phyloP scores from a whole-genome alignment of 2,329 filamentous ascomycete species.

The Apiospora phragmitis region DNA sequence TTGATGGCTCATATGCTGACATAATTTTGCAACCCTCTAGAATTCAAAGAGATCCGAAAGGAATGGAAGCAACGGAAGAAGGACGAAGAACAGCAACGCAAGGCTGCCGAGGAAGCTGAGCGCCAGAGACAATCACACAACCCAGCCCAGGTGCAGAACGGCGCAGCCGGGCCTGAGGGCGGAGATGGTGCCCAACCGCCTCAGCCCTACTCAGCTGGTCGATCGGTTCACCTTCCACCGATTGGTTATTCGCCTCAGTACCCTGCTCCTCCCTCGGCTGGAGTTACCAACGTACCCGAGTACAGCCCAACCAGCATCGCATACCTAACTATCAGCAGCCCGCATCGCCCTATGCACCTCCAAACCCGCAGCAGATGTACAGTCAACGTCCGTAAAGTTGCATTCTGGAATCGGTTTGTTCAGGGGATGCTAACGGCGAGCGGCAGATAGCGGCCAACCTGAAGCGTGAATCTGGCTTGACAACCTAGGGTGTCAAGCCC shows the following conservation, averaged over 20 bases:
- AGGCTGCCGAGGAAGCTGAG: conserved; percentile 83
- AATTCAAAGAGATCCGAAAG: conserved; percentile 98
- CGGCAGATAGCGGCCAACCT: conserved; percentile 11
- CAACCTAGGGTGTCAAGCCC: not conserved
- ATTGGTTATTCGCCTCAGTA: conserved; percentile 72
- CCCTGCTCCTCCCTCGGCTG: conserved; percentile 58
- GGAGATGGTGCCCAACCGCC: conserved; percentile 54
- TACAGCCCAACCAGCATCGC: conserved; percentile 52
- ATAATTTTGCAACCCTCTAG: conserved; percentile 46
- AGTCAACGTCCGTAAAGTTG: conserved; percentile 50
- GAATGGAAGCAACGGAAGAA: conserved; percentile 99
- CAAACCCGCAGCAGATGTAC: conserved; percentile 61
- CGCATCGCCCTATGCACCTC: conserved; percentile 53
- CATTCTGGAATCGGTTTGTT: conserved; percentile 12
- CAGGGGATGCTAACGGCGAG: conserved; percentile 14
- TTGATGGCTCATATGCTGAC: conserved; percentile 1
- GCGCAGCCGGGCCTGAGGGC: conserved; percentile 46
- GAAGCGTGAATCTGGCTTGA: conserved; percentile 1
- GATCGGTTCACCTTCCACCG: conserved; percentile 68
- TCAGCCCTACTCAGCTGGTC: conserved; percentile 58
- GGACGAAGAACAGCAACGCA: conserved; percentile 90
- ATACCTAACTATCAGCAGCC: conserved; percentile 52
- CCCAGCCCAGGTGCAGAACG: conserved; percentile 55
- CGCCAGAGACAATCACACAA: conserved; percentile 60
- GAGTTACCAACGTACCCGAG: conserved; percentile 57